These are phyloP conservation scores for Anastatica hierochuntica DNA, from an alignment of 345 rosid genomes.

Conservation along the genomic window DNA sequence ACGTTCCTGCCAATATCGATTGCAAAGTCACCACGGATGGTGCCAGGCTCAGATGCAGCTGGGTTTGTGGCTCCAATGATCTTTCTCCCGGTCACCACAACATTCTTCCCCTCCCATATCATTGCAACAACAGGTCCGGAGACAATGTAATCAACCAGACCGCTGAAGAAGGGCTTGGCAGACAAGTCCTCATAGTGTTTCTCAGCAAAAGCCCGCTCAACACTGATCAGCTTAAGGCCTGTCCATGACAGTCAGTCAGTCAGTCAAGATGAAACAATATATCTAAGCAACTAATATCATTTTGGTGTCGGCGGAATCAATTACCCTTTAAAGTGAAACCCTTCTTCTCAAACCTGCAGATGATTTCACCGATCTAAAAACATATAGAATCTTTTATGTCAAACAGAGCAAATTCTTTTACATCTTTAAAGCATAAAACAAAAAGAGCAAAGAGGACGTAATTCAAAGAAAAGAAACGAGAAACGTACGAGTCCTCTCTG, in stretches of 20 bases:
- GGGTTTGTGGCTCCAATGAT: conserved; percentile 99
- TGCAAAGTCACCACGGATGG: conserved; percentile 90
- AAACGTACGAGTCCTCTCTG: conserved; percentile 79
- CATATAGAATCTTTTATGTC: too few relatives aligned
- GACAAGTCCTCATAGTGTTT: conserved; percentile 76
- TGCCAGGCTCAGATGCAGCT: conserved; percentile 77
- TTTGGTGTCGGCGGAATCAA: too few relatives aligned
- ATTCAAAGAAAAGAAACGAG: neutral
- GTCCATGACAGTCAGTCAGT: neutral
- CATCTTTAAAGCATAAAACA: too few relatives aligned
- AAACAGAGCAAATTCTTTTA: too few relatives aligned
- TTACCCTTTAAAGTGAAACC: conserved; percentile 90
- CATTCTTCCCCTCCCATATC: conserved; percentile 94
- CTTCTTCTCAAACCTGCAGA: conserved; percentile 87
- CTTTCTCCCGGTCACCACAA: conserved; percentile 75
- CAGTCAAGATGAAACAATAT: too few relatives aligned
- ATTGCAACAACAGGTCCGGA: conserved; percentile 96
- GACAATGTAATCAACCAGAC: conserved; percentile 81
- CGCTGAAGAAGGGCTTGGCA: conserved; percentile 74
- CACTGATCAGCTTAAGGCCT: conserved; percentile 75
- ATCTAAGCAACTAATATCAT: too few relatives aligned
- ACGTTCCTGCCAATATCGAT: conserved; percentile 92
- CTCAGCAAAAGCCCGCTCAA: conserved; percentile 76
- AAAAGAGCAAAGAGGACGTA: too few relatives aligned
- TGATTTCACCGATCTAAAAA: conserved; percentile 86